Evolutionary conservation across 805 yeast genomes (phyloP).

Genomic region (Starmerella gropengiesseri): DNA sequence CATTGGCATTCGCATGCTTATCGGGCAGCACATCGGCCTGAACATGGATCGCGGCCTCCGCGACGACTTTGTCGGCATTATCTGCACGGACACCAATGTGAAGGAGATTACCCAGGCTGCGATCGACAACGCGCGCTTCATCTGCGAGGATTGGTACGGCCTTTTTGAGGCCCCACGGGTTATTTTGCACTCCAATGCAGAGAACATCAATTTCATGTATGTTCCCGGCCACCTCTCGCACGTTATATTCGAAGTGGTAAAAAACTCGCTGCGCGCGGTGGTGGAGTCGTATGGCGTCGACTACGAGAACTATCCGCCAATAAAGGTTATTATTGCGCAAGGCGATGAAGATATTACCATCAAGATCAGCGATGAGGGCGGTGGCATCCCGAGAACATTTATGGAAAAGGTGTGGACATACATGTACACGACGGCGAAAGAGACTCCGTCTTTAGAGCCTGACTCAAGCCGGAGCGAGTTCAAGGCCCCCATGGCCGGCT

Average conservation of each 20-base stretch:
- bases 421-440: slow-evolving; percentile 75
- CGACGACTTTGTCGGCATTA: slow-evolving; percentile 75
- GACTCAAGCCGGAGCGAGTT: slow-evolving; percentile 52
- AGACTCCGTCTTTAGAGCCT: slow-evolving; percentile 53
- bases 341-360: slow-evolving; percentile 87
- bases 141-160: slow-evolving; percentile 86
- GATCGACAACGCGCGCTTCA: slow-evolving; percentile 78
- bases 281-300: slow-evolving; percentile 64
- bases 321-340: slow-evolving; percentile 75
- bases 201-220: slow-evolving; percentile 66
- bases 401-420: slow-evolving; percentile 84
- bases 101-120: slow-evolving; percentile 79
- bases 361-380: slow-evolving; percentile 87
- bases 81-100: slow-evolving; percentile 74
- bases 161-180: slow-evolving; percentile 78
- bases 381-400: slow-evolving; percentile 79
- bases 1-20: slow-evolving; percentile 84
- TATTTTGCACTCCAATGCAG: slow-evolving; percentile 61
- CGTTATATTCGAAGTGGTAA: slow-evolving; percentile 79
- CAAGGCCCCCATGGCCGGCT: slow-evolving; percentile 88
- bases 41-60: slow-evolving; percentile 50
- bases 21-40: slow-evolving; percentile 87
- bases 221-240: slow-evolving; percentile 90
- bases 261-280: slow-evolving; percentile 79
- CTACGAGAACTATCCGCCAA: slow-evolving; percentile 68